phyloP scores from a whole-genome alignment of 306 rosid species.

The Vigna reflexopilosa region DNA sequence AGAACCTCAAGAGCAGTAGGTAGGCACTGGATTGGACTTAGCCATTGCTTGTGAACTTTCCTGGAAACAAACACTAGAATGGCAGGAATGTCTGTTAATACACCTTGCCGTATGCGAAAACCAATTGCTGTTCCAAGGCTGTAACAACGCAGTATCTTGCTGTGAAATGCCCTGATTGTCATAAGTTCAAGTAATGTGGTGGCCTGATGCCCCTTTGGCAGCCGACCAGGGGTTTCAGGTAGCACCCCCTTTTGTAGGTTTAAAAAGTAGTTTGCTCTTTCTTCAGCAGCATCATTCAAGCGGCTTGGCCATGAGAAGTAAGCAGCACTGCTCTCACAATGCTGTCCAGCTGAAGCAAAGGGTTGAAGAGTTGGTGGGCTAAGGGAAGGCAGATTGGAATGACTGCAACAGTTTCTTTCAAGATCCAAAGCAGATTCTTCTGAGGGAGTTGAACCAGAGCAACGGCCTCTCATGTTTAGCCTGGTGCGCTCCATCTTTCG shows the following conservation, averaged over 20 bases:
- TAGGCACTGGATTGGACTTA: slow-evolving; percentile 93
- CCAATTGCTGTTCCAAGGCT: slow-evolving; percentile 99
- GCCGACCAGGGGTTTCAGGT: slow-evolving; percentile 81
- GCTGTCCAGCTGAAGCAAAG: slow-evolving; percentile 96
- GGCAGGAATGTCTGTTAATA: slow-evolving; percentile 92
- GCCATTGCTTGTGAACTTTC: slow-evolving; percentile 99
- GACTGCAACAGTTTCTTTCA: slow-evolving; percentile 87
- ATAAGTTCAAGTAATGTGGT: slow-evolving; percentile 93
- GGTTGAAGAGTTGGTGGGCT: slow-evolving; percentile 92
- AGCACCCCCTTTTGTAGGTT: slow-evolving; percentile 95
- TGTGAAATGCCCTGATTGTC: slow-evolving; percentile 98
- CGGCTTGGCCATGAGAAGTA: slow-evolving; percentile 99
- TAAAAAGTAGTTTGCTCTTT: slow-evolving; percentile 90
- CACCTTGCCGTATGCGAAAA: slow-evolving; percentile 88
- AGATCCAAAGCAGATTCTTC: slow-evolving; percentile 97
- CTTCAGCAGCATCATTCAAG: slow-evolving; percentile 83
- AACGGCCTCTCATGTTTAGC: slow-evolving; percentile 65
- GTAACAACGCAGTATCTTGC: slow-evolving; percentile 98
- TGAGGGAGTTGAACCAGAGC: slow-evolving; percentile 87
- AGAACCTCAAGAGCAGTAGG: slow-evolving; percentile 97
- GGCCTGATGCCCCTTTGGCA: slow-evolving; percentile 97
- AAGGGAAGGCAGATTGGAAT: slow-evolving; percentile 88
- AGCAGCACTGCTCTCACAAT: slow-evolving; percentile 90
- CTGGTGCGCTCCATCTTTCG: slow-evolving; percentile 75
- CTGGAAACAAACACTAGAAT: slow-evolving; percentile 97